Conservation (phyloP, 352 stramenopile genomes). For the Globisporangium paddicum region DNA sequence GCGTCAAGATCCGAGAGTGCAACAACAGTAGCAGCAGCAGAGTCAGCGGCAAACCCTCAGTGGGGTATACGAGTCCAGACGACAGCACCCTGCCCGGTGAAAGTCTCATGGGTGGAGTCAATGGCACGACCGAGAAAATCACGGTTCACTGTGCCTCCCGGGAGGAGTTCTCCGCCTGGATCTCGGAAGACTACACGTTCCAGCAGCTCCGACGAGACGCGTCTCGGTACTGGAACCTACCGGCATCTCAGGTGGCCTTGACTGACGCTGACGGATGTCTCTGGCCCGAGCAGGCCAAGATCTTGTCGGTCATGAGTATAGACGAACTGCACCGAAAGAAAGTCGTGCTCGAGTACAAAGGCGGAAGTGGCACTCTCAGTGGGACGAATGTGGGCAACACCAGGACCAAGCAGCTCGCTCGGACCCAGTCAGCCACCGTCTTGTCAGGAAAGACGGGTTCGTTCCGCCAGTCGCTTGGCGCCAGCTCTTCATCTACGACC, state of each 20-base stretch:
- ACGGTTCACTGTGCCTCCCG: conserved; percentile 41
- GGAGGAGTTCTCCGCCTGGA: conserved; percentile 62
- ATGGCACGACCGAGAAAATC: conserved; percentile 35
- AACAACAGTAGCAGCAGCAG: conserved; percentile 4
- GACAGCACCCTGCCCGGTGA: background rate
- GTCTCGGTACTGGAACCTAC: conserved; percentile 66
- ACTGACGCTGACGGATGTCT: conserved; percentile 59
- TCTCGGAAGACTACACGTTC: conserved; percentile 72
- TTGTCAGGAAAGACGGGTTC: background rate
- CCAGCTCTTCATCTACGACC: background rate
- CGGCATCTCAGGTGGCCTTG: conserved; percentile 34
- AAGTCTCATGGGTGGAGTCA: background rate
- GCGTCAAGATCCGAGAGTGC: conserved; percentile 63
- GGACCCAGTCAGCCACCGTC: conserved; percentile 9
- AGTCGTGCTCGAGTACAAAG: conserved; percentile 53
- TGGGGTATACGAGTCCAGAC: background rate
- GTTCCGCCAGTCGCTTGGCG: background rate
- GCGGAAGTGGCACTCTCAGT: conserved; percentile 1
- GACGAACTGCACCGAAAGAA: conserved; percentile 41
- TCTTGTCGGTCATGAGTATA: conserved; percentile 54
- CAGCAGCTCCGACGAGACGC: conserved; percentile 65
- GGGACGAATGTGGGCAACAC: background rate
- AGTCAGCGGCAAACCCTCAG: background rate
- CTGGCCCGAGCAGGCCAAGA: conserved; percentile 74
- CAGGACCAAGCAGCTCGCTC: conserved; percentile 13